Base-by-base conservation (phyloP, 805 yeast genomes). In the Saccharomycopsis vini region DNA sequence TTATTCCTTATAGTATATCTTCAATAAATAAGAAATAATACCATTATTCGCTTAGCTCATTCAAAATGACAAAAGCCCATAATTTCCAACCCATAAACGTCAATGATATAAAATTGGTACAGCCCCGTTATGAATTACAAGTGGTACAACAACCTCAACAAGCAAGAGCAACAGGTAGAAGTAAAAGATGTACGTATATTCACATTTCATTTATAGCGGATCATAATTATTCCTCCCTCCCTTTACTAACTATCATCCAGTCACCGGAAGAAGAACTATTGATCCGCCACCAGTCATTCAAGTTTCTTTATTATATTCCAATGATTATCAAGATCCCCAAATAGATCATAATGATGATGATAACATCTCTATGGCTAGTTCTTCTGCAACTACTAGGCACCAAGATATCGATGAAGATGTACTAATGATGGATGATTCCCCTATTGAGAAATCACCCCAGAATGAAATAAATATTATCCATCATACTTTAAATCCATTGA, bases 251-350 rank as follows among this genome's bases (percentile, higher is more conserved):
- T 24, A 24, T 7, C 28, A 24, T 43, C 5, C 40, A 53, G 44
- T 47, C 29, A 50, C 51, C 16, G 51, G 53, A 15, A 36, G 53
- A 40, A 39, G 53, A 40, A 47, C 51, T 26, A 46, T 50, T 9
- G 53, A 50, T 38, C 53, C 53, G 9, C 53, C 53, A 5, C 53
- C 53, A 12, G 51, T 50, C 9, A 47, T 50, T 35, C 51, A 50
- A 31, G 49, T 50, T 12, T 45, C 51, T 5, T 34, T 50, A 12
- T 19, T 24, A 10, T 22, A 28, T 30, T 30, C 29, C 12, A 24
- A 6, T 24, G 12, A 24, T 24, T 10, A 21, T n/a, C 26, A 20
- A n/a, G 40, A 6, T 12, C 9, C 19, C 15, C n/a, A 37, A 6
- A n/a, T 5, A n/a, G 21, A 37, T 15, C 10, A 5, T 5, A 22